A percentile compares a stretch with the other conserved stretches of the same genome.
These are phyloP conservation scores for Groenewaldozyma sp. DNA, from an alignment of 1,139 yeast genomes.

Conservation along the genomic window DNA sequence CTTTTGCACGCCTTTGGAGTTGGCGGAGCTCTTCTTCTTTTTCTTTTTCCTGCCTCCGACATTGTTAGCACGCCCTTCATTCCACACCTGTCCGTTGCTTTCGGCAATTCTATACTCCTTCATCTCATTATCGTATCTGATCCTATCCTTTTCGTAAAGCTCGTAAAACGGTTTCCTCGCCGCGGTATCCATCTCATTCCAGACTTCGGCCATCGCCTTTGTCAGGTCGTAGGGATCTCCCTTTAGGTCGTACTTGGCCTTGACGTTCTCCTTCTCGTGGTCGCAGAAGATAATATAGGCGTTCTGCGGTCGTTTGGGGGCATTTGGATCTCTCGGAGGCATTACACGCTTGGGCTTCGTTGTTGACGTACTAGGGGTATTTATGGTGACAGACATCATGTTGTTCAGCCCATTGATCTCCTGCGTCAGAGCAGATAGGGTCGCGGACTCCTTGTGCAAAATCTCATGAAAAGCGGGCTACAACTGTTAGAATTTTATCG, in stretches of 20 bases:
- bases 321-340: slow-evolving; percentile 56
- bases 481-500: too few species aligned
- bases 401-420: not conserved
- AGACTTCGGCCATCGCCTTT: slow-evolving; percentile 70
- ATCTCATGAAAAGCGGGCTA: slow-evolving; percentile 4
- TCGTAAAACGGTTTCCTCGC: slow-evolving; percentile 69
- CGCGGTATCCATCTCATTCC: slow-evolving; percentile 69
- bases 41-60: too few species aligned
- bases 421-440: slow-evolving; percentile 4
- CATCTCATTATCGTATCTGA: slow-evolving; percentile 68
- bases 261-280: slow-evolving; percentile 65
- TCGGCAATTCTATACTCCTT: slow-evolving; percentile 41
- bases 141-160: slow-evolving; percentile 70
- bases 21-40: slow-evolving; percentile 10
- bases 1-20: slow-evolving; percentile 7
- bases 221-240: slow-evolving; percentile 58
- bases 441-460: slow-evolving; percentile 1
- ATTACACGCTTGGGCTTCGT: slow-evolving; percentile 5
- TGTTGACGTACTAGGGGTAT: not conserved
- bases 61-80: slow-evolving; percentile 13
- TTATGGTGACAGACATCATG: not conserved
- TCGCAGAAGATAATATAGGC: slow-evolving; percentile 86
- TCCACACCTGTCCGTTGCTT: slow-evolving; percentile 11
- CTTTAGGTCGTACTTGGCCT: slow-evolving; percentile 38
- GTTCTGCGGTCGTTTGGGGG: slow-evolving; percentile 84